Evolutionary conservation across 257 asterid genomes (phyloP), one percentile per base, ranked within the genome.

Genomic region (Catharanthus roseus): DNA sequence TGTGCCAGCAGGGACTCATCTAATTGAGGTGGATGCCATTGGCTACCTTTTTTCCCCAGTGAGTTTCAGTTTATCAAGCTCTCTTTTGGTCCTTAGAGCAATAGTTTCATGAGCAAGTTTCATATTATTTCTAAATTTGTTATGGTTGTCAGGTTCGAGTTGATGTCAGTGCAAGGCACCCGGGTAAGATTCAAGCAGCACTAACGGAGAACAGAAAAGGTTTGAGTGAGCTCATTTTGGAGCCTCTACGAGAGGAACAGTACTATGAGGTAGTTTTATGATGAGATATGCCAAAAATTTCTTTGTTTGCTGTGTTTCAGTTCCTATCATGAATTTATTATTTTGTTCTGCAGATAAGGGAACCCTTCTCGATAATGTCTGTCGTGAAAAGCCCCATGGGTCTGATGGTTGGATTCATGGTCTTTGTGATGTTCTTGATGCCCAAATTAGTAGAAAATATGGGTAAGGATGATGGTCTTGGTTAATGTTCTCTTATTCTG

Each of bases 161-260:
- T 71, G 99, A 93, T 82, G 96, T 93, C 70, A 93, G 99, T 45
- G 97, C 99, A 53, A 85, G 99, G 82, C 84, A 93, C 77, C 96
- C 96, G 36, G 99, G 99, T 70, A 91, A 91, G 86, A 96, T 93
- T 77, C 97, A 89, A 82, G 99, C 96, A 60, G 97, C 97, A 70
- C 81, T 93, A 76, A 93, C 97, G 23, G 99, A 93, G 84, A 93
- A 84, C 75, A 88, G 98, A 82, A 89, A 90, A 82, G 86, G 82
- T 16, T 80, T 93, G 82, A 87, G 67, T 31, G 96, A 93, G 85
- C 95, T 93, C 55, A 88, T 91, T 56, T 81, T 93, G 91, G 97
- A 88, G 83, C 99, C 97, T 57, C 70, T 93, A 82, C 75, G 85
- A 76, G 98, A 91, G 82, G 98, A 93, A 73, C 96, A 91, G 38